A percentile compares a stretch with the other conserved stretches of the same genome.
These are phyloP conservation scores for Stromatinia cepivora DNA, from an alignment of 2,329 filamentous ascomycete species.

Conservation along the genomic window DNA sequence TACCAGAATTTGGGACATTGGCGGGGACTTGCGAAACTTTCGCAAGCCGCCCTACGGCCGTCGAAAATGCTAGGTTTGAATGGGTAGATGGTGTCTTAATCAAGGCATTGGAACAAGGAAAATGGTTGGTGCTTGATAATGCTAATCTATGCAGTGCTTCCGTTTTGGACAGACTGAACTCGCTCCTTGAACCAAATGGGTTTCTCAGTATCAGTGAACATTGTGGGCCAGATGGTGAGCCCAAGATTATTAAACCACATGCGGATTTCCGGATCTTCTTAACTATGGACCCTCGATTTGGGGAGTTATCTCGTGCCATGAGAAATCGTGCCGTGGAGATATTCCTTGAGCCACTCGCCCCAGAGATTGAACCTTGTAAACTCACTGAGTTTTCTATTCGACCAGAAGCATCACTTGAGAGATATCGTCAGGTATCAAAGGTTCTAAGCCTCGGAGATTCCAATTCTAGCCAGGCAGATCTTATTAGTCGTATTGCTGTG, in stretches of 20 bases:
- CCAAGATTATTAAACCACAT: constrained; percentile 78
- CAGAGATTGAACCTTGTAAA: background rate
- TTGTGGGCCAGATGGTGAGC: constrained; percentile 76
- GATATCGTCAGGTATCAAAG: constrained; percentile 35
- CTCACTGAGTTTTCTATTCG: background rate
- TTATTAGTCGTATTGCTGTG: constrained; percentile 34
- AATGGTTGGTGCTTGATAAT: constrained; percentile 95
- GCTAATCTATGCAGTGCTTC: constrained; percentile 95
- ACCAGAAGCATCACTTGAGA: constrained; percentile 36
- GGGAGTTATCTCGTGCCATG: constrained; percentile 95
- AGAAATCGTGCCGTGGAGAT: constrained; percentile 92
- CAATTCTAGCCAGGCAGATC: constrained; percentile 19
- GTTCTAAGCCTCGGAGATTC: constrained; percentile 23
- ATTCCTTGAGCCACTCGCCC: constrained; percentile 57
- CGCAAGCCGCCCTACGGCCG: constrained; percentile 53
- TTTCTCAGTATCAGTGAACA: constrained; percentile 92
- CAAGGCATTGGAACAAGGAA: constrained; percentile 78
- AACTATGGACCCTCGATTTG: constrained; percentile 88
- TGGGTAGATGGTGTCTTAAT: constrained; percentile 95
- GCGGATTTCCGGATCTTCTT: constrained; percentile 88
- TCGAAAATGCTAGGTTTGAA: constrained; percentile 81
- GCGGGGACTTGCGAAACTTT: constrained; percentile 42
- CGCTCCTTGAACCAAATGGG: constrained; percentile 86
- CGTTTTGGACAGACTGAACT: constrained; percentile 91
- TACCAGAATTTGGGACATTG: constrained; percentile 38